Evolutionary conservation across 495 filamentous ascomycete species (phyloP).

Genomic region (Parmelia sp.): DNA sequence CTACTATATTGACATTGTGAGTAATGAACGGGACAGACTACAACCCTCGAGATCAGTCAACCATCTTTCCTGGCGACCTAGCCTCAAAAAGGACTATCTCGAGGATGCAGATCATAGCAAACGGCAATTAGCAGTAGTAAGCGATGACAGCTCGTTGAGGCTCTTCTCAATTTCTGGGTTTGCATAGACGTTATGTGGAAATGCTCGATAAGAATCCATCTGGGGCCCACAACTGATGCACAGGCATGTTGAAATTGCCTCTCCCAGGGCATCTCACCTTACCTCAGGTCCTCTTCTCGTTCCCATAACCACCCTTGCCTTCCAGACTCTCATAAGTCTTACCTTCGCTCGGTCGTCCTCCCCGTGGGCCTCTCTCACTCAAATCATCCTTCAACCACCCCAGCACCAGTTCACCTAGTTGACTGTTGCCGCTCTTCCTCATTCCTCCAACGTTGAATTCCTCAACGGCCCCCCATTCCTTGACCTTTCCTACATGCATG

Average conservation of each 20-base stretch:
- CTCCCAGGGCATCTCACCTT: not conserved
- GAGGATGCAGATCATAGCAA: conserved; percentile 16
- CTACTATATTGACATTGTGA: conserved; percentile 12
- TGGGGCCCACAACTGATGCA: not conserved
- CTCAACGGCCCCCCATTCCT: conserved; percentile 70
- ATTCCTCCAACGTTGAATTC: conserved; percentile 42
- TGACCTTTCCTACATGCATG: conserved; percentile 81
- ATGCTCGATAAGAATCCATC: conserved; percentile 3
- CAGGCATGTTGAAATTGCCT: conserved; percentile 21
- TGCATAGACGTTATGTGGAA: not conserved
- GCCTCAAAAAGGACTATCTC: conserved; percentile 17
- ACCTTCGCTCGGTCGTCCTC: conserved; percentile 54
- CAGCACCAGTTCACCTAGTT: conserved; percentile 77
- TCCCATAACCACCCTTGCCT: conserved; percentile 76
- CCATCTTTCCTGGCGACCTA: conserved; percentile 72
- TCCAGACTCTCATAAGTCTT: conserved; percentile 60
- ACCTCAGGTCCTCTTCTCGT: conserved; percentile 50
- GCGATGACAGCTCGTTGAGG: conserved; percentile 74
- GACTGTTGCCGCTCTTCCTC: conserved; percentile 58
- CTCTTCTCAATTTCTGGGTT: conserved; percentile 53
- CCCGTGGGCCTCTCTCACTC: conserved; percentile 69
- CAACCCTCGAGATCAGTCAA: conserved; percentile 69
- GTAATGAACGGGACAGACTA: conserved; percentile 35
- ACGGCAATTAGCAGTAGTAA: conserved; percentile 66
- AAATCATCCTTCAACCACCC: conserved; percentile 83